Percentiles rank a stretch among this genome's conserved stretches.
These are phyloP conservation scores for Ananas comosus DNA, from an alignment of 176 grass and related monocot species.

Conservation along the genomic window DNA sequence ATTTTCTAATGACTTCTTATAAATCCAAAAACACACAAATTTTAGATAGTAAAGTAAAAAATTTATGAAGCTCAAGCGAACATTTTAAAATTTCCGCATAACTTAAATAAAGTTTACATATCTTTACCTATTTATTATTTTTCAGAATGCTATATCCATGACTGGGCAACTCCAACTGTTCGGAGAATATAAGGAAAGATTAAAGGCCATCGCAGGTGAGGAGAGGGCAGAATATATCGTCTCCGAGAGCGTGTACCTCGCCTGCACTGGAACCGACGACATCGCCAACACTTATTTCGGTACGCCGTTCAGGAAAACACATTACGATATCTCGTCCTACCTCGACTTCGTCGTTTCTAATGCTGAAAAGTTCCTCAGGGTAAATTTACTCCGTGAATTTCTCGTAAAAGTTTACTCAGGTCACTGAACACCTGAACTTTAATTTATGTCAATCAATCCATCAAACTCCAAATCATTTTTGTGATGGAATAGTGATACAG, in stretches of 20 bases:
- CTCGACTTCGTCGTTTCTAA: conserved; percentile 28
- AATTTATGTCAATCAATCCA: background rate
- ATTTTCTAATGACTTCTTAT: too few species aligned
- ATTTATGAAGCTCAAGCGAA: too few species aligned
- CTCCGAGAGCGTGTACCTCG: conserved; percentile 26
- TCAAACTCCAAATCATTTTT: too few species aligned
- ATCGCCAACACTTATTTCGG: conserved; percentile 44
- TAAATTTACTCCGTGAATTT: background rate
- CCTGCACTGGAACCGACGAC: conserved; percentile 40
- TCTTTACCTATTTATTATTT: too few species aligned
- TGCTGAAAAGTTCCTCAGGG: conserved; percentile 35
- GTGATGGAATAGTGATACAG: too few species aligned
- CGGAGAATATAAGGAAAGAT: conserved; percentile 36
- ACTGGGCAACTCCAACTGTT: conserved; percentile 37
- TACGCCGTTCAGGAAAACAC: conserved; percentile 10
- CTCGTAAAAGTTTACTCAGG: too few species aligned
- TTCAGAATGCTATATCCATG: conserved; percentile 34
- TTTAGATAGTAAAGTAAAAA: too few species aligned
- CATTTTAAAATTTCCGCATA: too few species aligned
- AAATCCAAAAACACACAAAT: too few species aligned
- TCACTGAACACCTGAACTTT: background rate
- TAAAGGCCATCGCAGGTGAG: conserved; percentile 33
- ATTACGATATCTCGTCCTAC: conserved; percentile 43
- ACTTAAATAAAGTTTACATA: too few species aligned
- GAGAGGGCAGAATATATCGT: conserved; percentile 19